Evolutionary conservation across 305 asterid genomes (phyloP).

Genomic region (Fraxinus dipetala): DNA sequence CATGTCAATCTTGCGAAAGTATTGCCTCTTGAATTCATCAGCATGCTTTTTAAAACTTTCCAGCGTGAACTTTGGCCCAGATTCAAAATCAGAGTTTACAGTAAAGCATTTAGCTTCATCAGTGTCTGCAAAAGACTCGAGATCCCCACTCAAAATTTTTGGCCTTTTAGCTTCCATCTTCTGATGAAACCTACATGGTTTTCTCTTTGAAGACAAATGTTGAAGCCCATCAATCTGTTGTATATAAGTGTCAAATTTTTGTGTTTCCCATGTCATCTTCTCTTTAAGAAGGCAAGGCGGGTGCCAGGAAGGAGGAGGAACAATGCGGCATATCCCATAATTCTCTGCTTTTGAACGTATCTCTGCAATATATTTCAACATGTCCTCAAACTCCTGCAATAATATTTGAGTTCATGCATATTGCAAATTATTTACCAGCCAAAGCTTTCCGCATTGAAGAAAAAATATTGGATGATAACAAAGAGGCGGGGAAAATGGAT

Average conservation of each 20-base stretch:
- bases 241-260: slow-evolving; percentile 47
- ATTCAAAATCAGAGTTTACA: slow-evolving; percentile 34
- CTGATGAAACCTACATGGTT: slow-evolving; percentile 30
- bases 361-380: slow-evolving; percentile 58
- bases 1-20: slow-evolving; percentile 42
- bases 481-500: slow-evolving; percentile 10
- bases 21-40: slow-evolving; percentile 68
- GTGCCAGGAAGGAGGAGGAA: slow-evolving; percentile 84
- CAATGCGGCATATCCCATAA: slow-evolving; percentile 84
- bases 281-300: slow-evolving; percentile 52
- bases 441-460: slow-evolving; percentile 20
- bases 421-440: slow-evolving; percentile 24
- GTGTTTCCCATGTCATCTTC: slow-evolving; percentile 39
- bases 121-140: slow-evolving; percentile 29
- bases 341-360: slow-evolving; percentile 59
- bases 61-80: slow-evolving; percentile 61
- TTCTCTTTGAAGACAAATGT: slow-evolving; percentile 33
- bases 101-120: slow-evolving; percentile 28
- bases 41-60: slow-evolving; percentile 62
- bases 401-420: slow-evolving; percentile 38
- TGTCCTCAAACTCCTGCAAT: slow-evolving; percentile 76
- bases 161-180: slow-evolving; percentile 35
- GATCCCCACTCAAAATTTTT: slow-evolving; percentile 23
- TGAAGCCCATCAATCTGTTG: slow-evolving; percentile 54
- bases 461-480: slow-evolving; percentile 12